A percentile compares a stretch with the other conserved stretches of the same genome.
phyloP scores from a whole-genome alignment of 2,329 filamentous ascomycete species.

The Microascus cirrosus region DNA sequence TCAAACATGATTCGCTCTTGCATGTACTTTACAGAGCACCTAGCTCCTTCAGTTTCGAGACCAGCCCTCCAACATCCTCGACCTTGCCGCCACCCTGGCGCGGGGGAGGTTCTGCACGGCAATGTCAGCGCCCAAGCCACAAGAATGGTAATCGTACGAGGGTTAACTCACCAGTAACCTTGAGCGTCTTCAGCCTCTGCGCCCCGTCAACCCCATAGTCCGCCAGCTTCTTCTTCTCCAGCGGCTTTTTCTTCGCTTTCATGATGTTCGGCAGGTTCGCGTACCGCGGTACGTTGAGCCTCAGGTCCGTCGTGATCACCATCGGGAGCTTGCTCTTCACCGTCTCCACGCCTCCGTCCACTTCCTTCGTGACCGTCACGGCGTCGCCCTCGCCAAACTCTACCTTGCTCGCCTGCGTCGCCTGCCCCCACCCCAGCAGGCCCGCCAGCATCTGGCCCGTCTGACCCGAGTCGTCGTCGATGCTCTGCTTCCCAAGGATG shows the following conservation, averaged over 20 bases:
- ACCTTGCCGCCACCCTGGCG: constrained; percentile 94
- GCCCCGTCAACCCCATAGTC: constrained; percentile 71
- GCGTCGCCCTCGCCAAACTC: constrained; percentile 59
- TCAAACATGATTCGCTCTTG: too few relatives aligned
- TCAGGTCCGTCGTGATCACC: constrained; percentile 88
- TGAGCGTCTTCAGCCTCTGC: constrained; percentile 75
- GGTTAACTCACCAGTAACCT: constrained; percentile 61
- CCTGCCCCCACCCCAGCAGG: constrained; percentile 84
- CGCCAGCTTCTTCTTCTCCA: constrained; percentile 80
- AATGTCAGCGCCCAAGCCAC: not conserved
- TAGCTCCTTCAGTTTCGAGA: constrained; percentile 89
- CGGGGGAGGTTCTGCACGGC: constrained; percentile 61
- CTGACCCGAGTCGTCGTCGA: constrained; percentile 91
- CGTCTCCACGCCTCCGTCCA: constrained; percentile 92
- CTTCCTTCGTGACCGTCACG: constrained; percentile 77
- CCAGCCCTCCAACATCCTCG: constrained; percentile 90
- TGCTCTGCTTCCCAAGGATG: constrained; percentile 92
- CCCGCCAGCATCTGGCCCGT: constrained; percentile 98
- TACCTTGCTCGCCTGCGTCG: constrained; percentile 83
- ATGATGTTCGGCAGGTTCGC: constrained; percentile 96
- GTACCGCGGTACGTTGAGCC: constrained; percentile 90
- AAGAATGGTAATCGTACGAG: not conserved
- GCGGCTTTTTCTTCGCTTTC: constrained; percentile 99
- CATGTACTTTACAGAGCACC: constrained; percentile 58
- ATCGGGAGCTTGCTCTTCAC: constrained; percentile 76